These are phyloP conservation scores for Proliferodiscus dingleyae DNA, from an alignment of 2,329 filamentous ascomycete species.

Conservation along the genomic window DNA sequence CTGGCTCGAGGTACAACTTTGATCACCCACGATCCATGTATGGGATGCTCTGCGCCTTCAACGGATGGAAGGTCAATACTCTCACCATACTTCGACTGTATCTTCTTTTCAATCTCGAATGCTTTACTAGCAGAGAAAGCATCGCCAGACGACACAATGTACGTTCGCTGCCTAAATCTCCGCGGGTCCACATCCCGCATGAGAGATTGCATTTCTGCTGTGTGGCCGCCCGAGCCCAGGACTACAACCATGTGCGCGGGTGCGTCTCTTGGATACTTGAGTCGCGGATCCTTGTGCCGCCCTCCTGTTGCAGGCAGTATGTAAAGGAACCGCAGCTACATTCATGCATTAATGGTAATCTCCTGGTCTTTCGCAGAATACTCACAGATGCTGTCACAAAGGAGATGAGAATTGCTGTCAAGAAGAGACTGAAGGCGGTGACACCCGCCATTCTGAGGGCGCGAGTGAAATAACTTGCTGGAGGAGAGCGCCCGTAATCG, in stretches of 20 bases:
- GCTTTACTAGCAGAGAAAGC: slow-evolving; percentile 61
- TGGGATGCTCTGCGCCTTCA: slow-evolving; percentile 13
- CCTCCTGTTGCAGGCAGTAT: slow-evolving; percentile 22
- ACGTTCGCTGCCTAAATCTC: slow-evolving; percentile 64
- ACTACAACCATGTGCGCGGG: slow-evolving; percentile 68
- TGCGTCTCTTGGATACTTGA: slow-evolving; percentile 23
- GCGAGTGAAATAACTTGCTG: slow-evolving; percentile 13
- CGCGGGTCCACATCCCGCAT: slow-evolving; percentile 55
- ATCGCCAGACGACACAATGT: slow-evolving; percentile 71
- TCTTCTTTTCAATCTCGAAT: slow-evolving; percentile 53
- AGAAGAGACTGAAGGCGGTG: slow-evolving; percentile 23
- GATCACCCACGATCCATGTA: slow-evolving; percentile 37
- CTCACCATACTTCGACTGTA: slow-evolving; percentile 23
- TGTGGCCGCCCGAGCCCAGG: slow-evolving; percentile 90
- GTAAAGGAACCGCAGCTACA: slow-evolving; percentile 27
- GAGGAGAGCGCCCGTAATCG: not conserved
- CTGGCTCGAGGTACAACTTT: slow-evolving; percentile 70
- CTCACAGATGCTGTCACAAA: slow-evolving; percentile 26
- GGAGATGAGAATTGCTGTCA: slow-evolving; percentile 20
- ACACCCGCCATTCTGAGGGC: slow-evolving; percentile 20
- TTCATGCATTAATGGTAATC: not conserved
- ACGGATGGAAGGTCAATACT: slow-evolving; percentile 6
- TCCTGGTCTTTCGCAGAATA: not conserved
- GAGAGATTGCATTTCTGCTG: slow-evolving; percentile 88
- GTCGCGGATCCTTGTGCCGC: slow-evolving; percentile 1